Conservation (phyloP, 352 stramenopile genomes). For the Lagenidium sp. region DNA sequence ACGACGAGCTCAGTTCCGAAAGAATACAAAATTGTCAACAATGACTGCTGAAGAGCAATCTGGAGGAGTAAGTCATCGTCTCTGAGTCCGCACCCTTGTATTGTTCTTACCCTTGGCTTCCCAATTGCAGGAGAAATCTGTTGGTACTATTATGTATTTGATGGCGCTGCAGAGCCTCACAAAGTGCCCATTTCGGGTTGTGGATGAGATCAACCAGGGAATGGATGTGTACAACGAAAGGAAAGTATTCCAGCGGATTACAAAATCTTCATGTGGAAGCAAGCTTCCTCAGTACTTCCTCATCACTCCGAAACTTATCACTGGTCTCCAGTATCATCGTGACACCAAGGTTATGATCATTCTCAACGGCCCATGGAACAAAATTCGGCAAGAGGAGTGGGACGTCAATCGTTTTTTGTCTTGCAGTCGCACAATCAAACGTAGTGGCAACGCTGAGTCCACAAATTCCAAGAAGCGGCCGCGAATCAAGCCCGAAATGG, state of each 20-base stretch:
- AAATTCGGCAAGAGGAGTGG: slow-evolving; percentile 68
- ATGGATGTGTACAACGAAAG: slow-evolving; percentile 89
- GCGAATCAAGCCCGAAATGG: not conserved
- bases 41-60: slow-evolving; percentile 86
- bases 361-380: slow-evolving; percentile 81
- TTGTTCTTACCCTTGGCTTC: not conserved
- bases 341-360: slow-evolving; percentile 87
- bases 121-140: slow-evolving; percentile 73
- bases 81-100: no score
- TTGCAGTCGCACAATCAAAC: slow-evolving; percentile 27
- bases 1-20: slow-evolving; percentile 76
- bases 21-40: slow-evolving; percentile 71
- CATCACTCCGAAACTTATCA: slow-evolving; percentile 87
- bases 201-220: slow-evolving; percentile 87
- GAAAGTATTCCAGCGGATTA: slow-evolving; percentile 86
- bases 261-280: slow-evolving; percentile 77
- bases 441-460: no score
- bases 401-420: slow-evolving; percentile 44
- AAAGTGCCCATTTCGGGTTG: slow-evolving; percentile 80
- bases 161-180: slow-evolving; percentile 85
- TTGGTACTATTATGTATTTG: slow-evolving; percentile 89
- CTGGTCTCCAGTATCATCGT: slow-evolving; percentile 68
- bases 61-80: slow-evolving; percentile 49
- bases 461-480: not conserved
- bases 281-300: slow-evolving; percentile 86